Evolutionary conservation across 805 yeast genomes (phyloP), one percentile per base, ranked within the genome.

Genomic region (Kuraishia floccosa): DNA sequence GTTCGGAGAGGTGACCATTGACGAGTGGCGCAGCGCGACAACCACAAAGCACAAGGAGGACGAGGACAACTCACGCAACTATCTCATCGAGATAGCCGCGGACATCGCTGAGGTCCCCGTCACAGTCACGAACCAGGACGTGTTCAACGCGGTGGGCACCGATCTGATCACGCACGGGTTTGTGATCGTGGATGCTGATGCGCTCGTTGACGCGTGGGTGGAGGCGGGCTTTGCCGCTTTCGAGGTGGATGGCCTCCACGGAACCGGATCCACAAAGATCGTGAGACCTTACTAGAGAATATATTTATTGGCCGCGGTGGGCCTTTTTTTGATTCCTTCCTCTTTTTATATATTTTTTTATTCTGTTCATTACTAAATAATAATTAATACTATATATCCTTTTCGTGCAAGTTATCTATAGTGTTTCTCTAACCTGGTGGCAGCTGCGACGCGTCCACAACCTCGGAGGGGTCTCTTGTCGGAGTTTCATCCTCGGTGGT

Each of bases 391-490:
- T 26, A 7, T 17, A 8, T 6, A 20, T 13, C 11, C 12, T 4
- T 25, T 25, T 8, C 12, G 16, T 8, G 27, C 34, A 31, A 15
- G 22, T 31, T 15, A 25, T 25, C 17, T 25, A 7, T 10, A 5
- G 7, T 24, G 15, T 24, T 9, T 24, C 17, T 16, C 19, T n/a
- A 89, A 70, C 98, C 97, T 17, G 98, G 98, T 39, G 98, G 98
- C 49, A 89, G 69, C 58, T 79, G 84, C 33, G 89, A 70, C 41
- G 79, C 80, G 54, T 89, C 97, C 38, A 86, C 94, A 42, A 75
- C 72, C 34, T 80, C 83, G 34, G 65, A 63, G 22, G 77, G 81
- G 37, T 71, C 75, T 38, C 61, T 61, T 11, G 59, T 57, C 20
- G 63, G 61, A 9, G 60, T 66, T 2, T 60, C 63, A 13, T 60